Evolutionary conservation across 2,329 filamentous ascomycete genomes (phyloP).

Genomic region (Cytospora mali): DNA sequence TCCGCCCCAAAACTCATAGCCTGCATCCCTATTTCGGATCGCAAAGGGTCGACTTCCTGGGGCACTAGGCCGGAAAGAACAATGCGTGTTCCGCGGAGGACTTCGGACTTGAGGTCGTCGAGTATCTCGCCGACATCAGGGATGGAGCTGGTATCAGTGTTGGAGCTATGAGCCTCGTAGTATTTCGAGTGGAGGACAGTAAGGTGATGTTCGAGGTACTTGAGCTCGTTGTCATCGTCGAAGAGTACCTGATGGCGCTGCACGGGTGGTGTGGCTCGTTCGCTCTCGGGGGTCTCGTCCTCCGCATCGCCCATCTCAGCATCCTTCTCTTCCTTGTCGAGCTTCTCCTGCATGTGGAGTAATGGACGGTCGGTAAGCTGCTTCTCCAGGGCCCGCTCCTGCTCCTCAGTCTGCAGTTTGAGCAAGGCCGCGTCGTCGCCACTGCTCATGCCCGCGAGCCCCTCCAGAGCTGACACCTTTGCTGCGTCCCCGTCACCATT

Average conservation of each 20-base stretch:
- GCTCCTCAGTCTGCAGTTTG: constrained; percentile 77
- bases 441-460: constrained; percentile 75
- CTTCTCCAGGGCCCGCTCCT: constrained; percentile 83
- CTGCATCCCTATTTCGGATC: constrained; percentile 85
- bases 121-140: constrained; percentile 89
- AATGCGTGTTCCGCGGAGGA: constrained; percentile 74
- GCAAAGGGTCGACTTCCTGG: constrained; percentile 74
- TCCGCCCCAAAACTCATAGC: constrained; percentile 82
- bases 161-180: constrained; percentile 77
- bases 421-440: constrained; percentile 69
- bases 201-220: constrained; percentile 74
- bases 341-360: constrained; percentile 86
- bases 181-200: constrained; percentile 76
- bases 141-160: constrained; percentile 58
- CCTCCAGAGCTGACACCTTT: constrained; percentile 61
- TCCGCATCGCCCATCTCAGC: constrained; percentile 52
- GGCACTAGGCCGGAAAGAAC: constrained; percentile 92
- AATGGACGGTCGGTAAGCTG: constrained; percentile 88
- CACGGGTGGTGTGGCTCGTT: constrained; percentile 36
- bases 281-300: constrained; percentile 39
- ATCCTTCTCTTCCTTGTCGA: constrained; percentile 81
- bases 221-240: constrained; percentile 84
- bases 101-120: constrained; percentile 74
- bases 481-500: constrained; percentile 31
- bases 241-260: constrained; percentile 75